Evolutionary conservation across 768 basidiomycete species (phyloP).

Genomic region (Lactarius tabidus): DNA sequence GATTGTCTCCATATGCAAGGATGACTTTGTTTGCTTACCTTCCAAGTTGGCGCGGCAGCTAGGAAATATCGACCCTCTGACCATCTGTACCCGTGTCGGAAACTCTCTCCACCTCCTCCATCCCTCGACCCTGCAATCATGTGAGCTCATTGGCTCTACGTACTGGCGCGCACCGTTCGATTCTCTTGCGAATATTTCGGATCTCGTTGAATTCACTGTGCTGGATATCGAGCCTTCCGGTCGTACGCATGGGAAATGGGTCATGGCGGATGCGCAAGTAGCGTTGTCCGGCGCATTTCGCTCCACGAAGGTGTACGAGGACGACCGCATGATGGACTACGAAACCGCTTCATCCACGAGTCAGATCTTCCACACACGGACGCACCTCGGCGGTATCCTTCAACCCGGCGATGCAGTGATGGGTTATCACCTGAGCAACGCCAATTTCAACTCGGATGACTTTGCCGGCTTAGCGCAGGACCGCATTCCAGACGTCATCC

Average conservation of each 20-base stretch:
- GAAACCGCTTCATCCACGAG: constrained; percentile 56
- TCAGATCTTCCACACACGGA: constrained; percentile 92
- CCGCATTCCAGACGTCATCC: constrained; percentile 84
- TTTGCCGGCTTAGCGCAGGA: constrained; percentile 63
- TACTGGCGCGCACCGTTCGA: constrained; percentile 96
- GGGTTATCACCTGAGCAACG: constrained; percentile 83
- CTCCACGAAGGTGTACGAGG: constrained; percentile 39
- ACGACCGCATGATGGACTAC: constrained; percentile 53
- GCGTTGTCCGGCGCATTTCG: constrained; percentile 78
- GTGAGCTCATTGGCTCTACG: constrained; percentile 69
- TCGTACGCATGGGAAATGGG: constrained; percentile 67
- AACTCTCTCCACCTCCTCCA: constrained; percentile 90
- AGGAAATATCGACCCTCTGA: constrained; percentile 85
- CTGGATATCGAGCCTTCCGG: constrained; percentile 89
- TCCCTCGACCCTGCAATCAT: constrained; percentile 76
- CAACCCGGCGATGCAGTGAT: constrained; percentile 94
- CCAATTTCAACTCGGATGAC: constrained; percentile 91
- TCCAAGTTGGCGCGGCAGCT: constrained; percentile 74
- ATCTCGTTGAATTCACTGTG: constrained; percentile 92
- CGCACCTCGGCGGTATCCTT: constrained; percentile 88
- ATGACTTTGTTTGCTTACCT: constrained; percentile 92
- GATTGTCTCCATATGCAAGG: constrained; percentile 95
- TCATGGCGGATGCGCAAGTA: constrained; percentile 87
- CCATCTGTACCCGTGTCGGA: constrained; percentile 86
- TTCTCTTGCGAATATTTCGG: constrained; percentile 72